These are phyloP conservation scores for Venturia effusa DNA, from an alignment of 2,329 filamentous ascomycete genomes.

Conservation along the genomic window DNA sequence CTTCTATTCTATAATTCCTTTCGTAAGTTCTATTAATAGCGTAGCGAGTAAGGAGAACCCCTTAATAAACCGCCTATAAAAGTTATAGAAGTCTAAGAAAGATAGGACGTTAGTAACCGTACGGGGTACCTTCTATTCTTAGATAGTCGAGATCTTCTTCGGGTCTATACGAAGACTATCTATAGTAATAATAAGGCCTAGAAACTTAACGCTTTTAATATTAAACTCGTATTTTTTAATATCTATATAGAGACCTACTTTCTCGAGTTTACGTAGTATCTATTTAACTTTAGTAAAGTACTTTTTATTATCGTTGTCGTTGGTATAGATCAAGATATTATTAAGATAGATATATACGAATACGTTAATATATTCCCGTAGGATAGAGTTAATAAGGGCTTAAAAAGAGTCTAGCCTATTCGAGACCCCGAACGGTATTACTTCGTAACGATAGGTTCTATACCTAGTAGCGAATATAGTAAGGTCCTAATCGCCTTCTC, in stretches of 20 bases:
- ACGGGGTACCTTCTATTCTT: constrained; percentile 15
- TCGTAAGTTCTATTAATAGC: constrained; percentile 14
- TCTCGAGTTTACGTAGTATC: constrained; percentile 4
- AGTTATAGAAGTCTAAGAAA: constrained; percentile 22
- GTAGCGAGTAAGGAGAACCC: constrained; percentile 14
- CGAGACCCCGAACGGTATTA: constrained; percentile 18
- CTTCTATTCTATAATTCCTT: not conserved
- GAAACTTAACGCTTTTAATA: constrained; percentile 19
- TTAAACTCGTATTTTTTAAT: constrained; percentile 20
- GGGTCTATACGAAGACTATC: constrained; percentile 17
- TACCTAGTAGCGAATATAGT: constrained; percentile 25
- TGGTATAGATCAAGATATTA: constrained; percentile 17
- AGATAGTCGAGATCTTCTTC: constrained; percentile 14
- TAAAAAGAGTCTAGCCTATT: constrained; percentile 14
- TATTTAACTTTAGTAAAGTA: constrained; percentile 3
- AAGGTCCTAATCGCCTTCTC: constrained; percentile 22
- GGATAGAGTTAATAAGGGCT: constrained; percentile 17
- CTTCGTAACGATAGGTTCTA: constrained; percentile 23
- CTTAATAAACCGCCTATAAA: constrained; percentile 20
- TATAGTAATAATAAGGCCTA: too few relatives aligned
- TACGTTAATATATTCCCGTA: constrained; percentile 16
- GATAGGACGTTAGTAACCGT: constrained; percentile 12
- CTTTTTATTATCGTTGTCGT: not conserved
- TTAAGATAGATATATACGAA: too few relatives aligned
- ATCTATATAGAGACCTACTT: constrained; percentile 11